Percentiles rank a stretch among this genome's conserved stretches.
phyloP scores from a whole-genome alignment of 192 early-diverging fungal genomes.

The Chytriomyces hyalinus region DNA sequence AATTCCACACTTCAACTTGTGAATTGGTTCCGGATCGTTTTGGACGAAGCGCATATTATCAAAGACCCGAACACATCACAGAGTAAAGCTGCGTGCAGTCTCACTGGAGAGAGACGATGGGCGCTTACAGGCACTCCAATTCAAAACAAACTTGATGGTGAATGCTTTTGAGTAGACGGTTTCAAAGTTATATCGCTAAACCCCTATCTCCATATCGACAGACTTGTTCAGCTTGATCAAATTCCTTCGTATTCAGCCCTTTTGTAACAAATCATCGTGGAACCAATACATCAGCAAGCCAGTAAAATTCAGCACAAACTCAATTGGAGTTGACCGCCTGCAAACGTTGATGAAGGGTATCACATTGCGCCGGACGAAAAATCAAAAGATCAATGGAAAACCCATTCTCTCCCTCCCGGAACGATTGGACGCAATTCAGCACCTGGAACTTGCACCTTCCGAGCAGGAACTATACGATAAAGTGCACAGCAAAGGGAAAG shows the following conservation, averaged over 20 bases:
- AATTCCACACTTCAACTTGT: constrained; percentile 62
- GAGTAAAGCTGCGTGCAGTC: constrained; percentile 71
- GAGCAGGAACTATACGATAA: constrained; percentile 54
- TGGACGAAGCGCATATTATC: constrained; percentile 95
- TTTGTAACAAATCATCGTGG: constrained; percentile 49
- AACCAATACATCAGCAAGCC: constrained; percentile 47
- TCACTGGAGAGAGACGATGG: constrained; percentile 79
- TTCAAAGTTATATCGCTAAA: not conserved
- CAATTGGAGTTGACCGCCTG: constrained; percentile 44
- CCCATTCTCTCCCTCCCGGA: constrained; percentile 80
- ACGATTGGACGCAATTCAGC: constrained; percentile 38
- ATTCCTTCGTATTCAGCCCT: constrained; percentile 78
- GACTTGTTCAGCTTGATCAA: constrained; percentile 86
- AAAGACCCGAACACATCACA: constrained; percentile 80
- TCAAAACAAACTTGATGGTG: constrained; percentile 74
- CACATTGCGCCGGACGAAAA: constrained; percentile 87
- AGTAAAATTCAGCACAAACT: constrained; percentile 30
- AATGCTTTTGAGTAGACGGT: not conserved
- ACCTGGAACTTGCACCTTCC: constrained; percentile 42
- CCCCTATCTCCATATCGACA: not conserved
- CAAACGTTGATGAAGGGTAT: constrained; percentile 75
- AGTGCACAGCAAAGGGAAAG: constrained; percentile 42
- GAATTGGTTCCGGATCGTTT: constrained; percentile 84
- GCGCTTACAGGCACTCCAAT: constrained; percentile 91
- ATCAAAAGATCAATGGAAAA: constrained; percentile 74